phyloP scores from a whole-genome alignment of 306 rosid species.

The Rosa persica region DNA sequence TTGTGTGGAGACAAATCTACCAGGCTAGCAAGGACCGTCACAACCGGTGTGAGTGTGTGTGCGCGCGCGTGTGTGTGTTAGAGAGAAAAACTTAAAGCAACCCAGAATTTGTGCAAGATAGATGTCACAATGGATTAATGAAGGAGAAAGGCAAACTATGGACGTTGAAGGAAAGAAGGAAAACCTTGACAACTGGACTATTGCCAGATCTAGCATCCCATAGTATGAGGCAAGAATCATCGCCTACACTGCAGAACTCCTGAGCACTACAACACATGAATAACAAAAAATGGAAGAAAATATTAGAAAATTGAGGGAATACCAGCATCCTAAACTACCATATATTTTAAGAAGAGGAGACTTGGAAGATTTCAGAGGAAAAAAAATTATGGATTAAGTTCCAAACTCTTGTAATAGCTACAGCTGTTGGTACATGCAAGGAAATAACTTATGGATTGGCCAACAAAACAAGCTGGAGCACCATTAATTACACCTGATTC shows the following conservation, averaged over 20 bases:
- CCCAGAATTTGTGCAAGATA: neutral
- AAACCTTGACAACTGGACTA: conserved; percentile 71
- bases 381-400: neutral
- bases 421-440: neutral
- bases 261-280: conserved; percentile 25
- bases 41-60: neutral
- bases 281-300: neutral
- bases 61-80: neutral
- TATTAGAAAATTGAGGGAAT: conserved; percentile 11
- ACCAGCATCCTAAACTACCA: neutral
- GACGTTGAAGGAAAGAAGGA: neutral
- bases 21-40: neutral
- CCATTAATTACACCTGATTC: neutral
- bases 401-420: neutral
- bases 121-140: neutral
- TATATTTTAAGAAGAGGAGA: neutral
- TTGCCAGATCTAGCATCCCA: conserved; percentile 86
- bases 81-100: neutral
- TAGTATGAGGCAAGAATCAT: conserved; percentile 82
- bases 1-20: neutral
- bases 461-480: conserved; percentile 17
- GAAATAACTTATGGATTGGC: neutral
- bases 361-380: neutral
- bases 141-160: neutral
- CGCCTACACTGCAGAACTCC: conserved; percentile 82